Percentiles rank a stretch among this genome's conserved stretches.
Conservation (phyloP, 192 early-diverging fungal species). For the Linnemannia zychae region DNA sequence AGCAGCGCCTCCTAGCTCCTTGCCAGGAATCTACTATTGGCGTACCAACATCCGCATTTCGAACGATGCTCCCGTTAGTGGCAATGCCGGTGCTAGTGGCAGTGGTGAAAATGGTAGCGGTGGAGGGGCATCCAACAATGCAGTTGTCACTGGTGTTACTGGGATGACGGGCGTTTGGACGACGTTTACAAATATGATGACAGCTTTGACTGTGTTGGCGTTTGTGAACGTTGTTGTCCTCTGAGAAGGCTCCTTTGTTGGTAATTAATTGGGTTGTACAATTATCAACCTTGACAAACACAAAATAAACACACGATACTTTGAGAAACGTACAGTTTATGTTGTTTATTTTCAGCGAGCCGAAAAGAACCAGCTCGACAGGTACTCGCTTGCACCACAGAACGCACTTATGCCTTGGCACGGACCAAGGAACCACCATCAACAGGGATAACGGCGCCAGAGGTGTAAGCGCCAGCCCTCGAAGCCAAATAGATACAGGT, state of each 20-base stretch:
- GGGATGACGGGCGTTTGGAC: background rate
- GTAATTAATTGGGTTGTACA: background rate
- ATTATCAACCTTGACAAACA: background rate
- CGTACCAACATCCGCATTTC: background rate
- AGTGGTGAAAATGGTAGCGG: background rate
- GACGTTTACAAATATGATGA: conserved; percentile 4
- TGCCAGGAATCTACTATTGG: conserved; percentile 20
- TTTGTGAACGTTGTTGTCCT: background rate
- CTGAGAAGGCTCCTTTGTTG: background rate
- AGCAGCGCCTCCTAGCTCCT: background rate
- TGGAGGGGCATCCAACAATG: background rate
- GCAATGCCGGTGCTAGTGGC: background rate
- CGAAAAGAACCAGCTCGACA: background rate
- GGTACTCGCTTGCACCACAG: too few relatives aligned
- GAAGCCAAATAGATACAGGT: conserved; percentile 84
- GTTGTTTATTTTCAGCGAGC: background rate
- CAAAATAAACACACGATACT: background rate
- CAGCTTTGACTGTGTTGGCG: conserved; percentile 19
- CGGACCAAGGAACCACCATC: conserved; percentile 80
- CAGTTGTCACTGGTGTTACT: background rate
- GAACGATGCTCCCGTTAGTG: background rate
- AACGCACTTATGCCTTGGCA: conserved; percentile 56
- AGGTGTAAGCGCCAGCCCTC: conserved; percentile 83
- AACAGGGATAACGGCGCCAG: conserved; percentile 84
- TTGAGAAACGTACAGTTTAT: background rate